These are phyloP conservation scores for Ganoderma sinense DNA, from an alignment of 1,284 basidiomycete species.

Conservation along the genomic window DNA sequence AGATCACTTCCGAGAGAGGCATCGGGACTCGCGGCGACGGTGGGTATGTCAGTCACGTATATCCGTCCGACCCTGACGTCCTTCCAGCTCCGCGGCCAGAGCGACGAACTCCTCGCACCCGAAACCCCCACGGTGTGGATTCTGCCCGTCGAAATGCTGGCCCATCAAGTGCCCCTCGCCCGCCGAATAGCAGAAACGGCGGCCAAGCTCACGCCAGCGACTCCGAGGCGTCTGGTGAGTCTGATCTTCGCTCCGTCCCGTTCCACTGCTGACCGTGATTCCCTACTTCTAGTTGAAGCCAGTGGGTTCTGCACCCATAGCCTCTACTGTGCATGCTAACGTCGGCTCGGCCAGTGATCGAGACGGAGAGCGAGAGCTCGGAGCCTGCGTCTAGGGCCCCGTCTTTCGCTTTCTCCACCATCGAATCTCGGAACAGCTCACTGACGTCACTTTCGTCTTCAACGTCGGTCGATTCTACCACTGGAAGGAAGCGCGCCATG, in stretches of 20 bases:
- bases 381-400: slow-evolving; percentile 6
- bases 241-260: not conserved
- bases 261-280: not conserved
- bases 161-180: not conserved
- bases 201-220: not conserved
- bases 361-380: slow-evolving; percentile 26
- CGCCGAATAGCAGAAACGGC: not conserved
- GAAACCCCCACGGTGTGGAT: not conserved
- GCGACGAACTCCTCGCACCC: not conserved
- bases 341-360: slow-evolving; percentile 12
- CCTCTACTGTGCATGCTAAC: not conserved
- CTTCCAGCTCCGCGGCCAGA: not conserved
- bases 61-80: not conserved
- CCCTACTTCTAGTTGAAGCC: slow-evolving; percentile 4
- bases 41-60: not conserved
- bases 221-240: not conserved
- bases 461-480: slow-evolving; percentile 13
- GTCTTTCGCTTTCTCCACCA: slow-evolving; percentile 24
- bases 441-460: slow-evolving; percentile 23
- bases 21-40: not conserved
- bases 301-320: slow-evolving; percentile 1
- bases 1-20: slow-evolving; percentile 7
- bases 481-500: slow-evolving; percentile 26
- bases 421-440: slow-evolving; percentile 15
- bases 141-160: not conserved